phyloP scores from a whole-genome alignment of 768 basidiomycete genomes.

The Tephrocybe sp. region DNA sequence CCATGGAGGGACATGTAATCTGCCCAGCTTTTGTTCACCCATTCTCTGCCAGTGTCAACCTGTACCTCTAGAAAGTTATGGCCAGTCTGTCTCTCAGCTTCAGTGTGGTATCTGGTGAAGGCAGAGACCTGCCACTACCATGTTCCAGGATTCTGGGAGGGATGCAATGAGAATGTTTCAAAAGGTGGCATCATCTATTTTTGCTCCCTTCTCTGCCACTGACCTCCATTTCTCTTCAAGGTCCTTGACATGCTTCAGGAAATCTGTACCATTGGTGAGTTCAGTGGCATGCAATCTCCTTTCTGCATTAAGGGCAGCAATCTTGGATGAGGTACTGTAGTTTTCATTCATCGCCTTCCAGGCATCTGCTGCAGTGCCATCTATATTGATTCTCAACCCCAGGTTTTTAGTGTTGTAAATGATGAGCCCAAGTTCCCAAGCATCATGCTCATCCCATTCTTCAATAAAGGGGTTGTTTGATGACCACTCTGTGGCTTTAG shows the following conservation, averaged over 20 bases:
- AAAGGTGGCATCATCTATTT: slow-evolving; percentile 15
- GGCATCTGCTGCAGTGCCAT: slow-evolving; percentile 20
- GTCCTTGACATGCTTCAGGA: slow-evolving; percentile 16
- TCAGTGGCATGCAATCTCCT: slow-evolving; percentile 6
- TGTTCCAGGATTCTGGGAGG: too few species aligned
- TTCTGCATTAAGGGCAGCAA: slow-evolving; percentile 8
- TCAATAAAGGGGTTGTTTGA: slow-evolving; percentile 15
- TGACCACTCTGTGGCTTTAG: slow-evolving; percentile 9
- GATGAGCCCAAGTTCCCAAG: slow-evolving; percentile 15
- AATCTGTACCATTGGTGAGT: slow-evolving; percentile 9
- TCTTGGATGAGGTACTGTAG: slow-evolving; percentile 13
- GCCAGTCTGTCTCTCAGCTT: slow-evolving; percentile 17
- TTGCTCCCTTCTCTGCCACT: slow-evolving; percentile 18
- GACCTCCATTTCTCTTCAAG: slow-evolving; percentile 15
- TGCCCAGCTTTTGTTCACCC: background rate
- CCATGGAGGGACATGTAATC: background rate
- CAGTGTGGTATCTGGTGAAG: slow-evolving; percentile 11
- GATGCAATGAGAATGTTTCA: slow-evolving; percentile 16
- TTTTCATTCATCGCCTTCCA: slow-evolving; percentile 17
- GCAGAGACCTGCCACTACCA: slow-evolving; percentile 12
- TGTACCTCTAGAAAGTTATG: slow-evolving; percentile 13
- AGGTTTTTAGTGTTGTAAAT: slow-evolving; percentile 24
- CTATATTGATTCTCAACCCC: slow-evolving; percentile 20
- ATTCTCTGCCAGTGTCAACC: slow-evolving; percentile 15
- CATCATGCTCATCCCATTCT: slow-evolving; percentile 21